Evolutionary conservation across 192 early-diverging fungal species (phyloP), one percentile per base, ranked within the genome.

Genomic region (Coemansia sp.): DNA sequence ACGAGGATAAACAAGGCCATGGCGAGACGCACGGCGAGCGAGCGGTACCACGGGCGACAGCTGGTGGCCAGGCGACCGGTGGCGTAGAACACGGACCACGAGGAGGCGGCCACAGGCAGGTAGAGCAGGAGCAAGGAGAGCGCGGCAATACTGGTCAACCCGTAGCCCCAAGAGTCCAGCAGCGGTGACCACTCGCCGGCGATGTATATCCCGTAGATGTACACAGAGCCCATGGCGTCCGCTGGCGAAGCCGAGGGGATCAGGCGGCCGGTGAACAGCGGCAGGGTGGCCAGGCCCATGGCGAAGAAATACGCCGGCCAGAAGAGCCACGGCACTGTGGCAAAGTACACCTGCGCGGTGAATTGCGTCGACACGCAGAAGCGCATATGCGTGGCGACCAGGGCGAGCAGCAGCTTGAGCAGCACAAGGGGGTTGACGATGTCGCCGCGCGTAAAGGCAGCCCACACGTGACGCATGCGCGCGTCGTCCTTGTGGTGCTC

Each of bases 181-280:
- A 69, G 55, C 19, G 79, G 79, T 1, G 57, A 59, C 79, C 79
- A 81, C 18, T 71, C 69, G 14, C 59, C 61, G 11, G 61, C 68
- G n/a, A 81, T 68, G 17, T 64, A 69, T 13, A 87, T 66, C 0
- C 86, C 86, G 48, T 70, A 85, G 6, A 81, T 46, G 41, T 85
- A 87, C 25, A 86, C 80, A 0, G 66, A 68, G 0, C 84, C 86
- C 14, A 67, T 14, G 50, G 47, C 84, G 48, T 50, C 56, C 3
- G 62, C 59, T 6, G 34, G 9, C 0, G 44, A 48, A 12, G 79
- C 67, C 3, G 83, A 70, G 21, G 90, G 86, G 10, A 93, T 83
- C 57, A 93, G 78, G 3, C 82, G 78, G 2, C 87, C 91, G 9
- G 80, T 47, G 48, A 91, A 91, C 84, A 87, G 84, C 0, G 89